phyloP scores from a whole-genome alignment of 352 stramenopile genomes.

The Pythium aquatile region DNA sequence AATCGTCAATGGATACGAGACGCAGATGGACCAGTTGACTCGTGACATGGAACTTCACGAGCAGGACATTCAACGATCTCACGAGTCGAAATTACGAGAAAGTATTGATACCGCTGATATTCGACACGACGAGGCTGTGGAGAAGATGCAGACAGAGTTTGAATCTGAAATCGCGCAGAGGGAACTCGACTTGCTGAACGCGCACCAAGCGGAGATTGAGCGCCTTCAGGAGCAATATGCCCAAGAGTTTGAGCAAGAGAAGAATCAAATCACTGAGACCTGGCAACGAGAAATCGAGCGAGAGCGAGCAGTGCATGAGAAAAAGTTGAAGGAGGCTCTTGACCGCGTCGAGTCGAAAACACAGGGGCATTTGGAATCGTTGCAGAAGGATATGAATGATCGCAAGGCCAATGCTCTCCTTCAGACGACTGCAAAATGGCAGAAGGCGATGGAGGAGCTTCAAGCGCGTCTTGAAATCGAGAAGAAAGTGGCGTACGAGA shows the following conservation, averaged over 20 bases:
- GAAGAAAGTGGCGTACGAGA: constrained; percentile 58
- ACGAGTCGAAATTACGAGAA: background rate
- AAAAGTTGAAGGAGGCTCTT: constrained; percentile 34
- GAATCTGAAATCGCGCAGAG: background rate
- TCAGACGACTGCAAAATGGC: constrained; percentile 71
- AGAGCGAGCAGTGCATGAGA: constrained; percentile 31
- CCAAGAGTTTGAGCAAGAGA: constrained; percentile 32
- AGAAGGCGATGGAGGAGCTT: constrained; percentile 62
- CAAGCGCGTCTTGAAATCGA: constrained; percentile 63
- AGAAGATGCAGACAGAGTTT: background rate
- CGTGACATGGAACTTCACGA: background rate
- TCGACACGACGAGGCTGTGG: background rate
- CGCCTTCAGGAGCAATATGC: constrained; percentile 18
- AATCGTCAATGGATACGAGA: constrained; percentile 3
- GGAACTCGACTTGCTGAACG: background rate
- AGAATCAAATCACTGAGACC: constrained; percentile 23
- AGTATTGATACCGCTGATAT: background rate
- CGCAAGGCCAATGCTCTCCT: constrained; percentile 54
- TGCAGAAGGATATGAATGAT: constrained; percentile 70
- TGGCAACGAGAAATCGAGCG: constrained; percentile 40
- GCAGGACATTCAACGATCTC: background rate
- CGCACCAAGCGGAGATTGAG: constrained; percentile 12
- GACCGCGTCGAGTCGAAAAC: constrained; percentile 36
- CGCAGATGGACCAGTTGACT: background rate
- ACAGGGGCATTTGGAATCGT: constrained; percentile 29